Evolutionary conservation across 805 yeast genomes (phyloP).

Genomic region (Diddensiella santjacobensis): DNA sequence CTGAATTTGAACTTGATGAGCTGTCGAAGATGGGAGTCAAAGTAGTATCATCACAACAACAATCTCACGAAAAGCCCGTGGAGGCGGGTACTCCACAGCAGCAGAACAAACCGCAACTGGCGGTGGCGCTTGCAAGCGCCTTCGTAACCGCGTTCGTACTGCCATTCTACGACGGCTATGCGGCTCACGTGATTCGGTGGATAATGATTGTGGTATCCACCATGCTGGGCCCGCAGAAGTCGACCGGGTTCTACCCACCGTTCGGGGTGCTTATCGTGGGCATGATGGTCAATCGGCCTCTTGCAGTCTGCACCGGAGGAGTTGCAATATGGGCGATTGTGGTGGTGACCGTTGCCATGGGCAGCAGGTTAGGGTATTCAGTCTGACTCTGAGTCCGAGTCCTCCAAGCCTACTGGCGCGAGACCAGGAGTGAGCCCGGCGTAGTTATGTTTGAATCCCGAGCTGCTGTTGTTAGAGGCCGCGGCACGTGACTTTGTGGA

Average conservation of each 20-base stretch:
- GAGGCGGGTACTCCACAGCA: too few relatives aligned
- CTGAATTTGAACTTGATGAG: too few relatives aligned
- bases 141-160: conserved; percentile 24
- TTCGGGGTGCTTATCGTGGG: conserved; percentile 24
- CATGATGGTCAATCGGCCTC: conserved; percentile 23
- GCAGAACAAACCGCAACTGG: too few relatives aligned
- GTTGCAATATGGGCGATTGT: conserved; percentile 22
- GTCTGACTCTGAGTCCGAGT: conserved; percentile 19
- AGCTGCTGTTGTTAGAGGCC: not conserved
- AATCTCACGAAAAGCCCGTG: too few relatives aligned
- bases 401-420: conserved; percentile 28
- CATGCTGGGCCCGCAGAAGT: conserved; percentile 20
- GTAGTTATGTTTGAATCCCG: conserved; percentile 5
- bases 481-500: conserved; percentile 1
- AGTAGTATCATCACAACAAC: too few relatives aligned
- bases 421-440: conserved; percentile 28
- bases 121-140: conserved; percentile 20
- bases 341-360: conserved; percentile 21
- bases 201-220: conserved; percentile 21
- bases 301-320: conserved; percentile 22
- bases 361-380: conserved; percentile 17
- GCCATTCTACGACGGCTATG: conserved; percentile 23
- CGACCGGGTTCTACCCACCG: conserved; percentile 21
- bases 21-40: too few relatives aligned
- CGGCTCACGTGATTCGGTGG: conserved; percentile 20